phyloP scores from a whole-genome alignment of 208 protist genomes.

The Naegleria lovaniensis region DNA sequence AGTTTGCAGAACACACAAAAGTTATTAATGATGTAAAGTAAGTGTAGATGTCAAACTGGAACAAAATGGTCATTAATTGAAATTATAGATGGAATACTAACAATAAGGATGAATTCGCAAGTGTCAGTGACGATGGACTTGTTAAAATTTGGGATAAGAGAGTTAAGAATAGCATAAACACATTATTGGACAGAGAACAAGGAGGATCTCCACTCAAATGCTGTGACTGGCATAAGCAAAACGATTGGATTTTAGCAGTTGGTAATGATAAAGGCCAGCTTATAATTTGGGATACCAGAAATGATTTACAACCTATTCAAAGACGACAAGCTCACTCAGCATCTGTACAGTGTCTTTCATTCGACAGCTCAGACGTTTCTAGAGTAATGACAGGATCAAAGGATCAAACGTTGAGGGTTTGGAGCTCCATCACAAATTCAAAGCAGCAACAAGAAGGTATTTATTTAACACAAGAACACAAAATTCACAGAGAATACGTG shows the following conservation, averaged over 20 bases:
- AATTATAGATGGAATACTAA: slow-evolving; percentile 12
- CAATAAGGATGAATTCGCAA: slow-evolving; percentile 21
- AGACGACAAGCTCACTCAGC: neutral
- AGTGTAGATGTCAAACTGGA: neutral
- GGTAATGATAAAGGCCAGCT: neutral
- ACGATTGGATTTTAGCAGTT: slow-evolving; percentile 21
- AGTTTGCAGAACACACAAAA: slow-evolving; percentile 20
- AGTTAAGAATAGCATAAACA: neutral
- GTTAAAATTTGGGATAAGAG: slow-evolving; percentile 15
- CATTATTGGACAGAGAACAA: slow-evolving; percentile 11
- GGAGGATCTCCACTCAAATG: neutral
- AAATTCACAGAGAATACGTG: neutral
- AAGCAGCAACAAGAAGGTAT: neutral
- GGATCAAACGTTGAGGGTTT: neutral
- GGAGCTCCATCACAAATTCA: neutral
- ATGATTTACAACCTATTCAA: slow-evolving; percentile 9
- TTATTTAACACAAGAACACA: slow-evolving; percentile 18
- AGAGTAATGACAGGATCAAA: neutral
- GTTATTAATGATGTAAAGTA: neutral
- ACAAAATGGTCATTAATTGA: too few relatives aligned
- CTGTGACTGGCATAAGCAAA: slow-evolving; percentile 8
- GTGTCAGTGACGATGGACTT: neutral
- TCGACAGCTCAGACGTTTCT: neutral
- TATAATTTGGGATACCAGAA: slow-evolving; percentile 21
- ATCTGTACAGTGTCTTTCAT: neutral